Evolutionary conservation across 163 green algal genomes (phyloP).

Genomic region (Scenedesmus sp.): DNA sequence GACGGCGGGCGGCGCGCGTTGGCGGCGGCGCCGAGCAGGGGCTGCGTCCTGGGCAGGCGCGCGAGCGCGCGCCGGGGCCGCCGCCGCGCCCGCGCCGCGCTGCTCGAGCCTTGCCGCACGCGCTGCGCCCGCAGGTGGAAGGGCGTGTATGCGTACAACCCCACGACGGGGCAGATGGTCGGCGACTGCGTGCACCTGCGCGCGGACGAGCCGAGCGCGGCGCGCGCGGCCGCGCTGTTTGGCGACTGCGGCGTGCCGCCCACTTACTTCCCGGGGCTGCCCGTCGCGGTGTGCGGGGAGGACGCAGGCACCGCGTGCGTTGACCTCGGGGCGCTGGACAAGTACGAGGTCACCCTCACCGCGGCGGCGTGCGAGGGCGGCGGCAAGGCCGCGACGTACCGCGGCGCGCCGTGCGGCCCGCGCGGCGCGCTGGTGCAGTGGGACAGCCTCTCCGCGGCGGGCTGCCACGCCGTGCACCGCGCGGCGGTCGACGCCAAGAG

Average conservation of each 20-base stretch:
- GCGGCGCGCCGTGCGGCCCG: slow-evolving; percentile 16
- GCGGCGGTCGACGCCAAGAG: background rate
- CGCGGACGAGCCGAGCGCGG: background rate
- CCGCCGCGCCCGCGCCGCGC: too few relatives aligned
- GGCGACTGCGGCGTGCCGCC: slow-evolving; percentile 22
- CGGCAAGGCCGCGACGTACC: background rate
- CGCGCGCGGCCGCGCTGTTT: slow-evolving; percentile 17
- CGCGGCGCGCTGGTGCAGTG: slow-evolving; percentile 14
- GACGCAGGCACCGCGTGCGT: slow-evolving; percentile 23
- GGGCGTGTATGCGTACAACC: slow-evolving; percentile 30
- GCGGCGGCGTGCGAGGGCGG: background rate
- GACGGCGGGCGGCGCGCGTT: background rate
- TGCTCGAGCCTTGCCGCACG: background rate
- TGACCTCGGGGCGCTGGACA: background rate
- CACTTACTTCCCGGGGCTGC: slow-evolving; percentile 6
- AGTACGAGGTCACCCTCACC: background rate
- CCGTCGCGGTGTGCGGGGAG: slow-evolving; percentile 9
- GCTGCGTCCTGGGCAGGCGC: background rate
- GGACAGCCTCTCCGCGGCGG: background rate
- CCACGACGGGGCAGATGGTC: background rate
- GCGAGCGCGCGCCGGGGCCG: too few relatives aligned
- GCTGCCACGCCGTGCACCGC: background rate
- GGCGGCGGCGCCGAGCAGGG: background rate
- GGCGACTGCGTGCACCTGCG: slow-evolving; percentile 10
- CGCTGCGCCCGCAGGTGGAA: slow-evolving; percentile 15